Conservation (phyloP, 441 rosid species). For the Rhodomyrtus psidioides region DNA sequence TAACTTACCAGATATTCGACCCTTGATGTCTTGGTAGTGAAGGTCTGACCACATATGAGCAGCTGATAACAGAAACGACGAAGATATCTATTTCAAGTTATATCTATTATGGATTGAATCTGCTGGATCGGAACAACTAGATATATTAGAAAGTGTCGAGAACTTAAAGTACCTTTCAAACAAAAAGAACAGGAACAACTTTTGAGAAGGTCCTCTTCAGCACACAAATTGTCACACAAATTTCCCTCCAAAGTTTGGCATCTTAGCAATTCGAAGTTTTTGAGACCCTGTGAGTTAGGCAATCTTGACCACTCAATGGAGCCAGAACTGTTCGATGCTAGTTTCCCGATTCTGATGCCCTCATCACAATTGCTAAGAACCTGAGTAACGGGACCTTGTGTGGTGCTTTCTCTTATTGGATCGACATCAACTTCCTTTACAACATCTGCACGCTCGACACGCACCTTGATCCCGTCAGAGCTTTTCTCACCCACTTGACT, state of each 20-base stretch:
- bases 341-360: slow-evolving; percentile 20
- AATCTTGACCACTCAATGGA: slow-evolving; percentile 31
- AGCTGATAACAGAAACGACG: slow-evolving; percentile 40
- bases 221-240: slow-evolving; percentile 21
- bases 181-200: slow-evolving; percentile 85
- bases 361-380: slow-evolving; percentile 18
- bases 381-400: slow-evolving; percentile 9
- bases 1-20: slow-evolving; percentile 63
- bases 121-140: not conserved
- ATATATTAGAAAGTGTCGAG: not conserved
- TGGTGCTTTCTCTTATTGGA: slow-evolving; percentile 11
- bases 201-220: slow-evolving; percentile 37
- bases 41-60: slow-evolving; percentile 94
- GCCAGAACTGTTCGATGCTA: slow-evolving; percentile 19
- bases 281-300: slow-evolving; percentile 31
- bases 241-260: slow-evolving; percentile 30
- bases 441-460: not conserved
- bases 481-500: slow-evolving; percentile 11
- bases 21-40: slow-evolving; percentile 84
- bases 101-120: not conserved
- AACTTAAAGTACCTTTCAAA: slow-evolving; percentile 47
- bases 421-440: not conserved
- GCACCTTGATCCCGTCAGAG: not conserved
- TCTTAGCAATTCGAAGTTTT: slow-evolving; percentile 37
- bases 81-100: not conserved